phyloP scores from a whole-genome alignment of 2,329 filamentous ascomycete genomes.

The Colletotrichum viniferum region DNA sequence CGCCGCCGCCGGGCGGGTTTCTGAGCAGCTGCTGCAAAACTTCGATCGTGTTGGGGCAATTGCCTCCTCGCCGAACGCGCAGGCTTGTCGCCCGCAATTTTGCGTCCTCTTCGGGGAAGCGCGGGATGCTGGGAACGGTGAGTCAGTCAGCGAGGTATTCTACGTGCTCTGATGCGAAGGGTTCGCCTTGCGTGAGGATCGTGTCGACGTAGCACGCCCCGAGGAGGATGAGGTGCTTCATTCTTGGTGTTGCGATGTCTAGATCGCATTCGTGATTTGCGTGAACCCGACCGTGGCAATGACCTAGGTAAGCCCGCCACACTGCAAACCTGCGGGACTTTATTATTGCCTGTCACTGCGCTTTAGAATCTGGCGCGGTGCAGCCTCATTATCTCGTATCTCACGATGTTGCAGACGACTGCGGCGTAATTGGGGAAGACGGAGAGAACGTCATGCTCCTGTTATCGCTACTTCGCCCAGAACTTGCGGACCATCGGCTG shows the following conservation, averaged over 20 bases:
- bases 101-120: constrained; percentile 72
- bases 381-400: not conserved
- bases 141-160: not conserved
- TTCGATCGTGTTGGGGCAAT: constrained; percentile 73
- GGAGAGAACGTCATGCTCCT: not conserved
- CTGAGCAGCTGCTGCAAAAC: constrained; percentile 68
- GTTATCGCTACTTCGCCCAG: not conserved
- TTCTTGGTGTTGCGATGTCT: constrained; percentile 25
- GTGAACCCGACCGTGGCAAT: not conserved
- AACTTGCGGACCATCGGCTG: not conserved
- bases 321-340: not conserved
- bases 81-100: constrained; percentile 71
- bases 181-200: constrained; percentile 61
- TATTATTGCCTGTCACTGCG: not conserved
- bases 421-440: not conserved
- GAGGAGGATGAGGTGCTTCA: constrained; percentile 65
- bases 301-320: not conserved
- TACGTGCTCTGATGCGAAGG: constrained; percentile 12
- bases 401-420: not conserved
- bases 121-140: constrained; percentile 58
- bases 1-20: not conserved
- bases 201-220: constrained; percentile 76
- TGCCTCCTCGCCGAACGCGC: constrained; percentile 69
- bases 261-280: not conserved
- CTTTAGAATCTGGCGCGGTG: not conserved